Percentiles rank a stretch among this genome's conserved stretches.
phyloP scores from a whole-genome alignment of 495 filamentous ascomycete genomes.

The Hypomontagnella submonticulosa region DNA sequence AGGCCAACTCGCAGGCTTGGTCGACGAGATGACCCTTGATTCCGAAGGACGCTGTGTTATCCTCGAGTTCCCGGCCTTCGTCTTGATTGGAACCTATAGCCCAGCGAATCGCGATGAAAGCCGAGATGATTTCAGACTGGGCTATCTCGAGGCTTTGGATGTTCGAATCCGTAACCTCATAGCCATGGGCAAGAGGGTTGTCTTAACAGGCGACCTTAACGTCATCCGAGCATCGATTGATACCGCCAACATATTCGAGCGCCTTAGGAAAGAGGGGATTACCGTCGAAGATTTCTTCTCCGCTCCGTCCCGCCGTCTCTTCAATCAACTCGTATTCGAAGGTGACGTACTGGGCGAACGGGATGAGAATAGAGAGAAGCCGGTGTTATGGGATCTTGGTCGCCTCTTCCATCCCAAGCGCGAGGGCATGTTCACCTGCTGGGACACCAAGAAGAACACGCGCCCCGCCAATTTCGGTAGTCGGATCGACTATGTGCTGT shows the following conservation, averaged over 20 bases:
- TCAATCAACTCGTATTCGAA: constrained; percentile 83
- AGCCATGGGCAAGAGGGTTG: constrained; percentile 80
- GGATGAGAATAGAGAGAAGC: constrained; percentile 76
- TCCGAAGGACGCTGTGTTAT: constrained; percentile 92
- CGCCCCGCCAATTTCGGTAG: constrained; percentile 91
- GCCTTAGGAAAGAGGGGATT: constrained; percentile 74
- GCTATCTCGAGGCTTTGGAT: constrained; percentile 83
- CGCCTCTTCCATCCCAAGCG: constrained; percentile 82
- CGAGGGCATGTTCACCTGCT: constrained; percentile 94
- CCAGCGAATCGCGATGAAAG: constrained; percentile 87
- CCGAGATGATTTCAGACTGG: constrained; percentile 83
- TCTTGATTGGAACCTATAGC: constrained; percentile 89
- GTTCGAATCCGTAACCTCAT: constrained; percentile 84
- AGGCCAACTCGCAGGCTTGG: constrained; percentile 68
- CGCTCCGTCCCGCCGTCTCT: constrained; percentile 77
- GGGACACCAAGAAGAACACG: constrained; percentile 87
- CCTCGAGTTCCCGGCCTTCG: constrained; percentile 96
- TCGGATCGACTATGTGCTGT: constrained; percentile 93
- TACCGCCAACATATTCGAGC: constrained; percentile 73
- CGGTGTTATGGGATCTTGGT: constrained; percentile 87
- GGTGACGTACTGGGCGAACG: constrained; percentile 76
- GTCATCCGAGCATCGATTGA: constrained; percentile 81
- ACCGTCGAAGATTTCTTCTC: constrained; percentile 77
- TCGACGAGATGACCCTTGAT: constrained; percentile 80
- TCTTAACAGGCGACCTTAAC: constrained; percentile 91